Conservation (phyloP, 2,329 filamentous ascomycete genomes). For the Fusarium pseudograminearum region DNA sequence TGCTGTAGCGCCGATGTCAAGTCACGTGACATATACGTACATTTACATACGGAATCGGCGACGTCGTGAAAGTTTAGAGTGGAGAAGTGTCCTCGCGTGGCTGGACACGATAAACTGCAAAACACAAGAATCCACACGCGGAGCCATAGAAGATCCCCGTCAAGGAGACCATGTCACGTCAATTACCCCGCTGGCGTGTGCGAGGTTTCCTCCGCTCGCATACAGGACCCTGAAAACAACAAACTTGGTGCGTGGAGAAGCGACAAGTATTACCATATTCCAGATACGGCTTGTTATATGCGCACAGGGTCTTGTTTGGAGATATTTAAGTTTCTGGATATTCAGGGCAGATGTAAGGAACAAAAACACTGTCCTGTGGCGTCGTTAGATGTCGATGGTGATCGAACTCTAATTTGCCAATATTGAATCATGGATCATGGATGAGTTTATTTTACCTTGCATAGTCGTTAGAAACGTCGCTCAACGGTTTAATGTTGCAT, state of each 20-base stretch:
- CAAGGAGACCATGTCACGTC: slow-evolving; percentile 35
- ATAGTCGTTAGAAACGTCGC: slow-evolving; percentile 11
- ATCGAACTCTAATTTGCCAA: slow-evolving; percentile 23
- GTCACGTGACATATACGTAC: slow-evolving; percentile 31
- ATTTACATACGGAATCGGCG: background rate
- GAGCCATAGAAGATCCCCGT: slow-evolving; percentile 36
- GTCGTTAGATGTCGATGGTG: slow-evolving; percentile 11
- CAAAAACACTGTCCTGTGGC: slow-evolving; percentile 26
- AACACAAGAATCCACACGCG: slow-evolving; percentile 38
- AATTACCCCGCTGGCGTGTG: slow-evolving; percentile 42
- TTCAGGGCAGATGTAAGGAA: slow-evolving; percentile 7
- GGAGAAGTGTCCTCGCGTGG: slow-evolving; percentile 25
- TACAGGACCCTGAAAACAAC: slow-evolving; percentile 35
- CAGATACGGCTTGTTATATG: slow-evolving; percentile 1
- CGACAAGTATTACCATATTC: slow-evolving; percentile 24
- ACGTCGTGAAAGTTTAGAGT: background rate
- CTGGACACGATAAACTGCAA: slow-evolving; percentile 31
- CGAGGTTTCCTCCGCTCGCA: slow-evolving; percentile 29
- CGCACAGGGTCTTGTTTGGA: slow-evolving; percentile 17
- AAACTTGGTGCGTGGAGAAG: slow-evolving; percentile 16
- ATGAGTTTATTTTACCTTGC: slow-evolving; percentile 13
- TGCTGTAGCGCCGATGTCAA: slow-evolving; percentile 22
- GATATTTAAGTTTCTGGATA: slow-evolving; percentile 16
- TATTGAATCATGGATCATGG: slow-evolving; percentile 5
- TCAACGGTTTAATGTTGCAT: slow-evolving; percentile 24